Conservation (phyloP, 331 rosid species). For the Pyracantha coccinea region DNA sequence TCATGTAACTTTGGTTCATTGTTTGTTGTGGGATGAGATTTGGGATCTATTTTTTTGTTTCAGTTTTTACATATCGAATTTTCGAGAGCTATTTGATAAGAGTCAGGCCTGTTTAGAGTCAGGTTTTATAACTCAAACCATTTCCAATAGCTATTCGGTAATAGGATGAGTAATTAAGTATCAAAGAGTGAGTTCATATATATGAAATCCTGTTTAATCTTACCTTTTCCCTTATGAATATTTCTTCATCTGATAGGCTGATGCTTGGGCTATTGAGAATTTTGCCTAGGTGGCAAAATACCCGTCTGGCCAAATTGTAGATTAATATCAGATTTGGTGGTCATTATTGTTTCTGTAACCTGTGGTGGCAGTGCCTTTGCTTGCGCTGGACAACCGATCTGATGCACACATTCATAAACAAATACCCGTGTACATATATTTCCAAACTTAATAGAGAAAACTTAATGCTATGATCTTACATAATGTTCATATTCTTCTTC, state of each 20-base stretch:
- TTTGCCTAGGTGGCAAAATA: too few species aligned
- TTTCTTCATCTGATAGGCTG: too few species aligned
- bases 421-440: too few species aligned
- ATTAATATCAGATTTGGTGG: conserved; percentile 83
- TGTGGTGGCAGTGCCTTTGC: conserved; percentile 99
- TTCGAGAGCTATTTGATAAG: neutral
- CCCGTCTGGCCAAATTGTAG: too few species aligned
- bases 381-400: conserved; percentile 97
- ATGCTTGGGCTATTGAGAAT: too few species aligned
- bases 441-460: neutral
- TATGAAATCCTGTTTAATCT: too few species aligned
- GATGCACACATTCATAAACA: conserved; percentile 7
- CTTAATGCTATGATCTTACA: neutral
- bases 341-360: conserved; percentile 92
- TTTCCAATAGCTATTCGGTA: neutral
- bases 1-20: too few species aligned
- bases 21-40: neutral
- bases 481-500: conserved; percentile 8
- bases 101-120: too few species aligned
- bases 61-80: neutral
- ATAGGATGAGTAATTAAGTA: too few species aligned
- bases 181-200: too few species aligned
- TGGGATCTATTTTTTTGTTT: neutral
- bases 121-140: neutral
- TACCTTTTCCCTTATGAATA: too few species aligned